These are phyloP conservation scores for Paramecium pentaurelia DNA, from an alignment of 73 alveolate species.

Conservation along the genomic window DNA sequence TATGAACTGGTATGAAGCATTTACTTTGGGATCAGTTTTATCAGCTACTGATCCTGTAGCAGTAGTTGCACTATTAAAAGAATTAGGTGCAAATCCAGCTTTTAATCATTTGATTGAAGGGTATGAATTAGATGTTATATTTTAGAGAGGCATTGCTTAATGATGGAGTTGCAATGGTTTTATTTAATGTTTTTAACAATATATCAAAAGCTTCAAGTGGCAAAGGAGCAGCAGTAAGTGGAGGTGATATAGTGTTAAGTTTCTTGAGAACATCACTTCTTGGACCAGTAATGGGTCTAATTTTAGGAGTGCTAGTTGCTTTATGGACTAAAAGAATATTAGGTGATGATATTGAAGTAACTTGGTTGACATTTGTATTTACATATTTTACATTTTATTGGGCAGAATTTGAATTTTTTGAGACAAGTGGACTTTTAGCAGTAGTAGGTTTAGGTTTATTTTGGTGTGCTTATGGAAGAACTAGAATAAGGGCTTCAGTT, in stretches of 20 bases:
- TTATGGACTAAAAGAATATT: conserved; percentile 59
- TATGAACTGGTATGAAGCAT: conserved; percentile 65
- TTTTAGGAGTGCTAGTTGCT: not conserved
- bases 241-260: not conserved
- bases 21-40: conserved; percentile 66
- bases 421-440: not conserved
- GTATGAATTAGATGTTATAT: not conserved
- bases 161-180: conserved; percentile 75
- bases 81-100: conserved; percentile 71
- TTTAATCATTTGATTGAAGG: conserved; percentile 63
- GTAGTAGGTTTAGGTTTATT: conserved; percentile 14
- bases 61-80: conserved; percentile 70
- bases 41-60: conserved; percentile 81
- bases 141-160: conserved; percentile 61
- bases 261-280: not conserved
- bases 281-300: not conserved
- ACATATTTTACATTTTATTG: not conserved
- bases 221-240: not conserved
- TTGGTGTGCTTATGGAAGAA: not conserved
- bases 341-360: conserved; percentile 65
- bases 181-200: conserved; percentile 44
- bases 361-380: not conserved
- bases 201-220: not conserved
- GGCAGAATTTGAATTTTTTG: not conserved
- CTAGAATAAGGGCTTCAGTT: not conserved